These are phyloP conservation scores for Curvularia spicifera DNA, from an alignment of 2,329 filamentous ascomycete species.

Conservation along the genomic window DNA sequence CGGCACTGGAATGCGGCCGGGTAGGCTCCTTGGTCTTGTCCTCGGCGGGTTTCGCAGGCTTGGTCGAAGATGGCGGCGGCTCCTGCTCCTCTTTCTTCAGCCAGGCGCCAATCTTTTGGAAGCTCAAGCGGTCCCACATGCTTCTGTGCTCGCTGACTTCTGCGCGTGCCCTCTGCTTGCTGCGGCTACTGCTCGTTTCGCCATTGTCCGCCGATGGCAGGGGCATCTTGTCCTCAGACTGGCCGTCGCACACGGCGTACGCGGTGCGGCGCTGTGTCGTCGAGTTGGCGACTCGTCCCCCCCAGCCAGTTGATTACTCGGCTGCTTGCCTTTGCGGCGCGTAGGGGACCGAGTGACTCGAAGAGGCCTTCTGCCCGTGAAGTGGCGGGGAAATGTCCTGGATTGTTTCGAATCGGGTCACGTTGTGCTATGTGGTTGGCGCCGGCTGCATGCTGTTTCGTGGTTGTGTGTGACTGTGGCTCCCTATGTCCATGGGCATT, in stretches of 20 bases:
- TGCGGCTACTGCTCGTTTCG: slow-evolving; percentile 38
- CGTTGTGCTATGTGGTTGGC: slow-evolving; percentile 39
- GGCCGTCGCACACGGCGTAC: slow-evolving; percentile 8
- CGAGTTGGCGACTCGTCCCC: slow-evolving; percentile 20
- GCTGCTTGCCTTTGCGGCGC: slow-evolving; percentile 13
- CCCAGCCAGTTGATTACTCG: slow-evolving; percentile 10
- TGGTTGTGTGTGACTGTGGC: slow-evolving; percentile 36
- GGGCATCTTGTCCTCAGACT: slow-evolving; percentile 31
- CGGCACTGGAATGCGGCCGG: slow-evolving; percentile 44
- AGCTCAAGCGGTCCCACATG: slow-evolving; percentile 47
- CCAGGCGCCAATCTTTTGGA: slow-evolving; percentile 52
- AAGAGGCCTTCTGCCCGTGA: slow-evolving; percentile 12
- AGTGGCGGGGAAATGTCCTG: slow-evolving; percentile 21
- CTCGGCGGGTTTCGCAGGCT: slow-evolving; percentile 8
- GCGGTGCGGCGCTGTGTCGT: slow-evolving; percentile 10
- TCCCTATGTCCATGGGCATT: slow-evolving; percentile 35
- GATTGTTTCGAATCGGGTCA: slow-evolving; percentile 25
- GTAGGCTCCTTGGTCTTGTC: slow-evolving; percentile 40
- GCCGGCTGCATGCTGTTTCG: slow-evolving; percentile 45
- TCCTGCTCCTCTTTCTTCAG: slow-evolving; percentile 50
- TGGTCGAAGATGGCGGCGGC: slow-evolving; percentile 26
- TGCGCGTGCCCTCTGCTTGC: slow-evolving; percentile 44
- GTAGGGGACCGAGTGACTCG: slow-evolving; percentile 2
- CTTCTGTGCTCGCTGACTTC: slow-evolving; percentile 44
- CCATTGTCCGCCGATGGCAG: slow-evolving; percentile 36